Evolutionary conservation across 306 rosid genomes (phyloP).

Genomic region (Gastrolobium villosum): DNA sequence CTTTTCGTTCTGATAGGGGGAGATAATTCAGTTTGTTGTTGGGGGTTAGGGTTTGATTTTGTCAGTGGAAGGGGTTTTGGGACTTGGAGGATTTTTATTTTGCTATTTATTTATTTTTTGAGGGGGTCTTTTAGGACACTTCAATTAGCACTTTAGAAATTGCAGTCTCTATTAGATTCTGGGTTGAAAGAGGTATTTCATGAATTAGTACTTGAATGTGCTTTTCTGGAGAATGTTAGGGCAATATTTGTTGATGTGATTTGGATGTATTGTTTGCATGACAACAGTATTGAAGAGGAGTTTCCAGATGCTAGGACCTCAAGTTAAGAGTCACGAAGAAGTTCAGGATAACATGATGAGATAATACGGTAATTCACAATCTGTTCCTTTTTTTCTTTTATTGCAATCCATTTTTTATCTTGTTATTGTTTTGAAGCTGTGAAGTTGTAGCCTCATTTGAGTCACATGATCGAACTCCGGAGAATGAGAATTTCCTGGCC

Average conservation of each 20-base stretch:
- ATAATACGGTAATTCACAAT: conserved; percentile 56
- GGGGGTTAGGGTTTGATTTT: conserved; percentile 56
- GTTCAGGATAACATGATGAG: conserved; percentile 61
- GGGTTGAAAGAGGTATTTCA: conserved; percentile 23
- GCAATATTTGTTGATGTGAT: conserved; percentile 54
- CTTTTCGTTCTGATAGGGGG: conserved; percentile 32
- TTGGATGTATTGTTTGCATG: conserved; percentile 62
- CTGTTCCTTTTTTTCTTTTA: neutral
- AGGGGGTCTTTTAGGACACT: neutral
- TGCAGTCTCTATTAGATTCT: conserved; percentile 27
- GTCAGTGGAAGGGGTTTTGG: conserved; percentile 43
- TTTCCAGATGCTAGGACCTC: conserved; percentile 55
- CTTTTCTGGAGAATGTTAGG: conserved; percentile 37
- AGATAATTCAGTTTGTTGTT: conserved; percentile 48
- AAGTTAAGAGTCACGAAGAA: conserved; percentile 49
- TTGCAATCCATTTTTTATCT: neutral
- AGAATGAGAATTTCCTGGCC: no score
- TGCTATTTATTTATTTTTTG: neutral
- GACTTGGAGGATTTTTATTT: conserved; percentile 11
- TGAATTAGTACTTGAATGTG: conserved; percentile 16
- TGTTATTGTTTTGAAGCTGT: neutral
- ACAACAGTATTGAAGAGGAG: conserved; percentile 60
- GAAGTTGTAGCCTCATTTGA: neutral
- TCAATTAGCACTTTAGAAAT: conserved; percentile 34
- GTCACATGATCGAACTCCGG: neutral